Conservation (phyloP, 2,329 filamentous ascomycete species). For the Lecanosticta acicola region DNA sequence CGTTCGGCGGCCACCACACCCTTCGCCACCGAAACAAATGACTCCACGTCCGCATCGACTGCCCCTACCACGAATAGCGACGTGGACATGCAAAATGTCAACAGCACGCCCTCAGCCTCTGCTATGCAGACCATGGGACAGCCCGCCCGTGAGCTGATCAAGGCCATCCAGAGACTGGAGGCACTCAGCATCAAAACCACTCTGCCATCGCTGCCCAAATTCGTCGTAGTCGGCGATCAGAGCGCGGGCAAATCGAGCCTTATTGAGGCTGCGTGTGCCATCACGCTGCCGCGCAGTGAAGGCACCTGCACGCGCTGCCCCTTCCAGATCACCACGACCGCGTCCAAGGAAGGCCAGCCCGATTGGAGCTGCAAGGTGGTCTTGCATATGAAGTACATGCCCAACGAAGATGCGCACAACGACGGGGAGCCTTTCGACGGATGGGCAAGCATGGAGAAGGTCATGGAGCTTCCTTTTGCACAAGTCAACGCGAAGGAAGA, state of each 20-base stretch:
- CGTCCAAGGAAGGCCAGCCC: constrained; percentile 39
- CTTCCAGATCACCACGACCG: constrained; percentile 66
- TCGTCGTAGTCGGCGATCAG: constrained; percentile 81
- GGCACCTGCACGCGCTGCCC: constrained; percentile 74
- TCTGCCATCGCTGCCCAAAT: constrained; percentile 63
- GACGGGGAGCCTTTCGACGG: constrained; percentile 60
- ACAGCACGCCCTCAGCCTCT: constrained; percentile 1
- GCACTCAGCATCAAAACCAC: constrained; percentile 66
- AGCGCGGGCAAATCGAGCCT: constrained; percentile 54
- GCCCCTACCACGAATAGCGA: neutral
- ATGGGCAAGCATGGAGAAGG: constrained; percentile 50
- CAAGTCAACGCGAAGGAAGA: constrained; percentile 55
- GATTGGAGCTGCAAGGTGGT: constrained; percentile 64
- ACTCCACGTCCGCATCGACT: neutral
- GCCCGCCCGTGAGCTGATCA: constrained; percentile 60
- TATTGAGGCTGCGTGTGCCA: constrained; percentile 49
- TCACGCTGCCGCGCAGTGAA: constrained; percentile 64
- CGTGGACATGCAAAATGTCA: neutral
- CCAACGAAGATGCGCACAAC: constrained; percentile 46
- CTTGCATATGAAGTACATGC: constrained; percentile 61
- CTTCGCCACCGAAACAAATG: neutral
- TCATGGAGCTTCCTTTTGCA: constrained; percentile 56
- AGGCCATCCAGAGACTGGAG: constrained; percentile 62
- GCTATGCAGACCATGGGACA: constrained; percentile 51
- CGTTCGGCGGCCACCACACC: neutral